phyloP scores from a whole-genome alignment of 2,329 filamentous ascomycete species.

The Ceratocystis papillata region DNA sequence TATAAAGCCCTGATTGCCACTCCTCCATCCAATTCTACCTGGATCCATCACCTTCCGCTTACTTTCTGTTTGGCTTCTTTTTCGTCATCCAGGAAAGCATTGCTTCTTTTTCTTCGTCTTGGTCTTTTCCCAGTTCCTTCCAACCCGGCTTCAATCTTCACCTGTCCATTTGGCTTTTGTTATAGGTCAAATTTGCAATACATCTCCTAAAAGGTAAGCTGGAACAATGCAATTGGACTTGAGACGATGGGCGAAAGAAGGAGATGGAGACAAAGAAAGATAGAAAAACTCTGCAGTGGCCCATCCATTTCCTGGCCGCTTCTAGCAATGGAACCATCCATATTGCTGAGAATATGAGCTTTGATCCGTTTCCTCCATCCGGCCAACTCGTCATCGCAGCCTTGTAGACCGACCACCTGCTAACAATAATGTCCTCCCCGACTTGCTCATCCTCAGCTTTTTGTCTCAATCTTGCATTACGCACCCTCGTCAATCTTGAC shows the following conservation, averaged over 20 bases:
- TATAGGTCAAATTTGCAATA: neutral
- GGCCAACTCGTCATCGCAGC: neutral
- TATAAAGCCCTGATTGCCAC: constrained; percentile 24
- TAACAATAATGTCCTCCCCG: neutral
- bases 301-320: neutral
- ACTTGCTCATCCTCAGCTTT: constrained; percentile 11
- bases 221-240: neutral
- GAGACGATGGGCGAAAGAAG: neutral
- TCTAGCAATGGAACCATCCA: neutral
- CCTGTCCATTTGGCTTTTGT: neutral
- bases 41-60: constrained; percentile 1
- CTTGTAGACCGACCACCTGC: neutral
- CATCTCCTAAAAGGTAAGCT: neutral
- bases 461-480: neutral
- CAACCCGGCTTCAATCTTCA: neutral
- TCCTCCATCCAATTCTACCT: constrained; percentile 11
- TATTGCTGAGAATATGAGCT: neutral
- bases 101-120: constrained; percentile 11
- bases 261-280: neutral
- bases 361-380: neutral
- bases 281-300: neutral
- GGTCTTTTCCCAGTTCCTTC: neutral
- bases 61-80: constrained; percentile 12
- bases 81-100: constrained; percentile 3
- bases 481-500: neutral